Evolutionary conservation across 2,329 filamentous ascomycete species (phyloP).

Genomic region (Elsinoe batatas): DNA sequence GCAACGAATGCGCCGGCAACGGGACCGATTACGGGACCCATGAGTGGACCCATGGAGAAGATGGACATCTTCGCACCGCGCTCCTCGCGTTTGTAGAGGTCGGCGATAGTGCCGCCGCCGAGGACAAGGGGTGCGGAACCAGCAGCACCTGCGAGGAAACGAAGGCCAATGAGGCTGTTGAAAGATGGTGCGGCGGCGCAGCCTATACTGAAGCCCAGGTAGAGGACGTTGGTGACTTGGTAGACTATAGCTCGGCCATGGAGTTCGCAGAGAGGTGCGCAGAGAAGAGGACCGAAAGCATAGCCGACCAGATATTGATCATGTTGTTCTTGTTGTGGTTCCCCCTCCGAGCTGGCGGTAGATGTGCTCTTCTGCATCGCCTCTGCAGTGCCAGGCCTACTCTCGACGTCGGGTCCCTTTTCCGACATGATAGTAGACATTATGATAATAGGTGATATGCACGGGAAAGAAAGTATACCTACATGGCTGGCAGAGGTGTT

Average conservation of each 20-base stretch:
- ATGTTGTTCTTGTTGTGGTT: neutral
- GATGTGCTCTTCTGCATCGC: conserved; percentile 6
- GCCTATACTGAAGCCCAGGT: conserved; percentile 24
- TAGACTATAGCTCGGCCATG: conserved; percentile 27
- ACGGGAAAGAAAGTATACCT: neutral
- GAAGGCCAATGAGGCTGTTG: conserved; percentile 23
- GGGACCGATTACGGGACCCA: conserved; percentile 35
- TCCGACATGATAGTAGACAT: neutral
- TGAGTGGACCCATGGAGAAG: conserved; percentile 32
- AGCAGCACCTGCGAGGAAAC: conserved; percentile 24
- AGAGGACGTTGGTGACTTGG: conserved; percentile 24
- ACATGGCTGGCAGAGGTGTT: neutral
- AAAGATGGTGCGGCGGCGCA: conserved; percentile 23
- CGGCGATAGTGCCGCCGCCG: conserved; percentile 38
- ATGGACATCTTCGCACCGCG: conserved; percentile 36
- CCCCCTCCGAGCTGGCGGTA: neutral
- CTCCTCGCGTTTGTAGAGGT: conserved; percentile 33
- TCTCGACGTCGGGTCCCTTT: conserved; percentile 1
- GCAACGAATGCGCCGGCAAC: conserved; percentile 44
- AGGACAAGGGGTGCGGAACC: conserved; percentile 30
- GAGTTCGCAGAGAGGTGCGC: conserved; percentile 33
- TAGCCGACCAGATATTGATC: conserved; percentile 41
- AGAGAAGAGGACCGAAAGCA: conserved; percentile 34
- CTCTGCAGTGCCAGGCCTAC: neutral
- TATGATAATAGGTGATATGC: neutral